phyloP scores from a whole-genome alignment of 2,329 filamentous ascomycete genomes.

The Penicillium sp. region DNA sequence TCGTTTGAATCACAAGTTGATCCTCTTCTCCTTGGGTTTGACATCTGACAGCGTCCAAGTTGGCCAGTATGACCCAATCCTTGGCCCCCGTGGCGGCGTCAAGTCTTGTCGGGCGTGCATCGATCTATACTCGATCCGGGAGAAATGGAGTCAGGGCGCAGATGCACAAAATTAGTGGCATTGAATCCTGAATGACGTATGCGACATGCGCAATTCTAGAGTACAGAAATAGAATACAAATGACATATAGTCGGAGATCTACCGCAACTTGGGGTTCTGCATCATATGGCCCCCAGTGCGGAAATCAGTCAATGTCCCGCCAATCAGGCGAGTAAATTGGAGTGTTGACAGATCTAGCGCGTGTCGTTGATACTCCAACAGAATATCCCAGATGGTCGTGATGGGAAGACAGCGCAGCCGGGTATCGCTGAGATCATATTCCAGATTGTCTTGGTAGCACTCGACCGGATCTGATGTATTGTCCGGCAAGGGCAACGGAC shows the following conservation, averaged over 20 bases:
- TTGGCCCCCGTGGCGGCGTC: constrained; percentile 13
- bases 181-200: too few relatives aligned
- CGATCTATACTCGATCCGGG: constrained; percentile 2
- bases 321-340: constrained; percentile 26
- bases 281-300: constrained; percentile 15
- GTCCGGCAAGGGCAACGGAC: constrained; percentile 20
- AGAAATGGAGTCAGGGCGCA: background rate
- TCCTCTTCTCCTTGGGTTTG: too few relatives aligned
- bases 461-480: constrained; percentile 18
- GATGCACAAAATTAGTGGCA: background rate
- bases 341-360: constrained; percentile 19
- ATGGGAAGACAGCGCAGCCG: constrained; percentile 29
- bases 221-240: too few relatives aligned
- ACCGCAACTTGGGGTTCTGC: background rate
- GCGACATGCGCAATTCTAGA: too few relatives aligned
- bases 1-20: too few relatives aligned
- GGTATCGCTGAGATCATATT: constrained; percentile 31
- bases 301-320: constrained; percentile 28
- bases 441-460: constrained; percentile 28
- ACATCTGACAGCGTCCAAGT: too few relatives aligned
- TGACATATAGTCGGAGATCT: background rate
- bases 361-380: constrained; percentile 33
- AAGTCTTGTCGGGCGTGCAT: too few relatives aligned
- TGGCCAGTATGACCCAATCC: too few relatives aligned
- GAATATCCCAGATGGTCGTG: constrained; percentile 32